Evolutionary conservation across 2,329 filamentous ascomycete genomes (phyloP).

Genomic region (Leptoxyphium fumago): DNA sequence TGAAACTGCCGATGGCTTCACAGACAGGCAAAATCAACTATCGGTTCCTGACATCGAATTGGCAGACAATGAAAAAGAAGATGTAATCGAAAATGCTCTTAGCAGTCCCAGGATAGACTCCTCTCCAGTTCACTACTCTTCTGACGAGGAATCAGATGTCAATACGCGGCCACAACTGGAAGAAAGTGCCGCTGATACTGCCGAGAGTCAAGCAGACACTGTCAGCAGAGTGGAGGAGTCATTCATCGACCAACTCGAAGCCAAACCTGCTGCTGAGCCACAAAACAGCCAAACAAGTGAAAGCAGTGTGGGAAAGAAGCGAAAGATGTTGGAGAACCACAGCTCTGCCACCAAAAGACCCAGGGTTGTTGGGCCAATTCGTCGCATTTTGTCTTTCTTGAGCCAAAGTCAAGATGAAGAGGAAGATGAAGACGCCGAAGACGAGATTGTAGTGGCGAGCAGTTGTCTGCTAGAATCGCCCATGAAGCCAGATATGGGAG

Average conservation of each 20-base stretch:
- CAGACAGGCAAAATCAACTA: no score
- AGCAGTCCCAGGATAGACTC: background rate
- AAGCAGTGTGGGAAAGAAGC: background rate
- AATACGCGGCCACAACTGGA: background rate
- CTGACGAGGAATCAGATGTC: background rate
- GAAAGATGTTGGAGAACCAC: conserved; percentile 1
- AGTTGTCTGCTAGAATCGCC: conserved; percentile 8
- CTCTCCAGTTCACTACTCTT: background rate
- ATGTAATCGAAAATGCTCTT: no score
- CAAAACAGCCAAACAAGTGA: background rate
- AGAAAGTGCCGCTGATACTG: background rate
- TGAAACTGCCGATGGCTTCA: no score
- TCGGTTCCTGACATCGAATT: no score
- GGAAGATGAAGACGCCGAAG: conserved; percentile 21
- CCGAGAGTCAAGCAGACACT: conserved; percentile 4
- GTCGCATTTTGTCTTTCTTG: conserved; percentile 9
- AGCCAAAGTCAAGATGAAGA: conserved; percentile 8
- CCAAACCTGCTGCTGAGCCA: background rate
- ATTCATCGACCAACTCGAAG: conserved; percentile 10
- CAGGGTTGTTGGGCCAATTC: conserved; percentile 16
- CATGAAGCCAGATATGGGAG: no score
- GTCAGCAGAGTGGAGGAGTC: conserved; percentile 24
- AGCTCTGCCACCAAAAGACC: conserved; percentile 11
- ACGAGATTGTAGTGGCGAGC: conserved; percentile 26
- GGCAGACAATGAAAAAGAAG: no score